These are phyloP conservation scores for Cerioporus squamosus DNA, from an alignment of 1,284 basidiomycete species.

Conservation along the genomic window DNA sequence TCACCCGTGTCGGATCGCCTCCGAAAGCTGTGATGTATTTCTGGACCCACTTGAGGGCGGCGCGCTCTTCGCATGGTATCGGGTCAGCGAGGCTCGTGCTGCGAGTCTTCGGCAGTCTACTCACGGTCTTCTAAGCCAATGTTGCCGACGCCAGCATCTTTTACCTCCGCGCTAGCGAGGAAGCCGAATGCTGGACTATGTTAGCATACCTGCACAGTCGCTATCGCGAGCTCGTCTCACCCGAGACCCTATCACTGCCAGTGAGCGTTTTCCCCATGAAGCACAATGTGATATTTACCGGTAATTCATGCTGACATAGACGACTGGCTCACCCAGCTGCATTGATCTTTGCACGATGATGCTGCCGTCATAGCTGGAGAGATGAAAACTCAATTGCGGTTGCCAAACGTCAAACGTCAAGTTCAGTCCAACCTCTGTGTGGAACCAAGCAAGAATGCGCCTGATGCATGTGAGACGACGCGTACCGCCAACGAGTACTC, in stretches of 20 bases:
- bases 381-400: too few relatives aligned
- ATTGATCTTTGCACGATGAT: conserved; percentile 39
- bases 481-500: background rate
- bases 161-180: conserved; percentile 44
- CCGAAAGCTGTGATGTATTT: conserved; percentile 67
- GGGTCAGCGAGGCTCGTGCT: background rate
- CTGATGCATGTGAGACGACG: background rate
- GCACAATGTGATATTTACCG: conserved; percentile 1
- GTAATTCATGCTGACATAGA: conserved; percentile 21
- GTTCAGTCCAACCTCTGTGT: conserved; percentile 16
- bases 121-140: conserved; percentile 57
- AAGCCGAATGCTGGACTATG: conserved; percentile 11
- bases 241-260: background rate
- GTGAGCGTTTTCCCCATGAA: background rate
- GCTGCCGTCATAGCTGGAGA: conserved; percentile 29
- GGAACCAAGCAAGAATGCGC: conserved; percentile 28
- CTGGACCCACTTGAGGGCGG: conserved; percentile 44
- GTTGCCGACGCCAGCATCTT: conserved; percentile 54
- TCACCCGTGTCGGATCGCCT: conserved; percentile 61
- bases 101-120: conserved; percentile 17
- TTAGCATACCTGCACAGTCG: background rate
- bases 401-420: conserved; percentile 1
- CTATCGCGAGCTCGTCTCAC: background rate
- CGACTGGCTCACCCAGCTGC: conserved; percentile 34
- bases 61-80: conserved; percentile 18